Evolutionary conservation across 768 basidiomycete species (phyloP).

Genomic region (Kwoniella newhampshirensis): DNA sequence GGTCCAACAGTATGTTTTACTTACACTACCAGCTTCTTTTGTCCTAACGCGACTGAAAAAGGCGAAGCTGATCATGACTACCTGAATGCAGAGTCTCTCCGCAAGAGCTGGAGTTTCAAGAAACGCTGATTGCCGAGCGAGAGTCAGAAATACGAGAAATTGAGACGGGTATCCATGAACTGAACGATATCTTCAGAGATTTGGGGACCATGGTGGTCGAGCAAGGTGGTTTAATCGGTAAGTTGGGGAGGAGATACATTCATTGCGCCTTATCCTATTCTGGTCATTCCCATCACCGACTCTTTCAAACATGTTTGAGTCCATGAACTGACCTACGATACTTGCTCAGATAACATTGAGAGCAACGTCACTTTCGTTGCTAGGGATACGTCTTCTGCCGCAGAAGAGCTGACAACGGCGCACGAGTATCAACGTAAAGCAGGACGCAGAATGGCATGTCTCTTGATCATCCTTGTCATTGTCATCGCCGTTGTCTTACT

Average conservation of each 20-base stretch:
- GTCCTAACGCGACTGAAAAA: too few species aligned
- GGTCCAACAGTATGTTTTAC: slow-evolving; percentile 35
- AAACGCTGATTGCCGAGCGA: slow-evolving; percentile 88
- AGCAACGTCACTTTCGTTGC: slow-evolving; percentile 85
- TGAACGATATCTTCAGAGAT: slow-evolving; percentile 94
- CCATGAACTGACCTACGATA: background rate
- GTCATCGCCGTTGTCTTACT: slow-evolving; percentile 85
- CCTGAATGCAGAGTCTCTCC: slow-evolving; percentile 38
- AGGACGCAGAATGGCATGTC: slow-evolving; percentile 81
- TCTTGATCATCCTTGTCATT: slow-evolving; percentile 80
- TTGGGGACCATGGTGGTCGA: slow-evolving; percentile 90
- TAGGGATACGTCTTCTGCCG: slow-evolving; percentile 75
- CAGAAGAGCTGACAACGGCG: slow-evolving; percentile 82
- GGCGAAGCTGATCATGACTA: background rate
- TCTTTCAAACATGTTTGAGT: too few species aligned
- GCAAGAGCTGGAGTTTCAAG: slow-evolving; percentile 86
- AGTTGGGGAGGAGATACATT: slow-evolving; percentile 40
- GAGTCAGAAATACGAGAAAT: slow-evolving; percentile 95
- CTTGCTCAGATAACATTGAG: slow-evolving; percentile 82
- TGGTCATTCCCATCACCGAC: too few species aligned
- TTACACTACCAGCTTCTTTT: too few species aligned
- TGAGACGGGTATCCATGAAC: slow-evolving; percentile 91
- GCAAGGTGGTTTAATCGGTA: slow-evolving; percentile 92
- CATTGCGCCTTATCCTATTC: background rate
- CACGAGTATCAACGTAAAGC: slow-evolving; percentile 93